Conservation (phyloP, 257 asterid species). For the Asclepias syriaca region DNA sequence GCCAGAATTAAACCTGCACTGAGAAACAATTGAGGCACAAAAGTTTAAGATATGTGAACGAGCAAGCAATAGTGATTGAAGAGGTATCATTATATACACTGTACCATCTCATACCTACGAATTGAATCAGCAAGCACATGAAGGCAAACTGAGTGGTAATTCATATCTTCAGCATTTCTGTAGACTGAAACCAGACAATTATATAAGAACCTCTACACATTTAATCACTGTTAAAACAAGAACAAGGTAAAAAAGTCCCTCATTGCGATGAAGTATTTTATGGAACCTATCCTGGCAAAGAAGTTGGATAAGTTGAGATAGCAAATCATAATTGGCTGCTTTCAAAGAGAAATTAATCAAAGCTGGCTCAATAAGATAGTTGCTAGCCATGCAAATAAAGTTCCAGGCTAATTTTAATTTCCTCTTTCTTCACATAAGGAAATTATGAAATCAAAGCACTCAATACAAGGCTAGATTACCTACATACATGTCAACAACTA, state of each 20-base stretch:
- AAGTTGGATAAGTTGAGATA: neutral
- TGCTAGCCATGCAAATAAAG: neutral
- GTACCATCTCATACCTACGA: constrained; percentile 58
- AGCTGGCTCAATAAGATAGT: neutral
- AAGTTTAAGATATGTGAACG: constrained; percentile 26
- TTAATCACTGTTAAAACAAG: neutral
- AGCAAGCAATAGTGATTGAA: neutral
- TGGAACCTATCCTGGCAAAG: neutral
- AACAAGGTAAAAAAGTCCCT: neutral
- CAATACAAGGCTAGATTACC: neutral
- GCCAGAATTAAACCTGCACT: constrained; percentile 97
- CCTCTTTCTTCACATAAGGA: neutral
- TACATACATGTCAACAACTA: neutral
- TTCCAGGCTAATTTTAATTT: neutral
- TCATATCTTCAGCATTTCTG: constrained; percentile 95
- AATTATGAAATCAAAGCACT: neutral
- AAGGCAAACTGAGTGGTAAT: constrained; percentile 85
- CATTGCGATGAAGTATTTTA: neutral
- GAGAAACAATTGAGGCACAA: constrained; percentile 35
- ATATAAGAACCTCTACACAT: neutral
- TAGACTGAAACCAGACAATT: constrained; percentile 46
- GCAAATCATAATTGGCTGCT: neutral
- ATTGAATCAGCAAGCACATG: constrained; percentile 97
- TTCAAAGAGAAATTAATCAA: neutral
- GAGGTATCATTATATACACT: constrained; percentile 1